These are phyloP conservation scores for Phaeosphaeria sp. DNA, from an alignment of 2,329 filamentous ascomycete species.

Conservation along the genomic window DNA sequence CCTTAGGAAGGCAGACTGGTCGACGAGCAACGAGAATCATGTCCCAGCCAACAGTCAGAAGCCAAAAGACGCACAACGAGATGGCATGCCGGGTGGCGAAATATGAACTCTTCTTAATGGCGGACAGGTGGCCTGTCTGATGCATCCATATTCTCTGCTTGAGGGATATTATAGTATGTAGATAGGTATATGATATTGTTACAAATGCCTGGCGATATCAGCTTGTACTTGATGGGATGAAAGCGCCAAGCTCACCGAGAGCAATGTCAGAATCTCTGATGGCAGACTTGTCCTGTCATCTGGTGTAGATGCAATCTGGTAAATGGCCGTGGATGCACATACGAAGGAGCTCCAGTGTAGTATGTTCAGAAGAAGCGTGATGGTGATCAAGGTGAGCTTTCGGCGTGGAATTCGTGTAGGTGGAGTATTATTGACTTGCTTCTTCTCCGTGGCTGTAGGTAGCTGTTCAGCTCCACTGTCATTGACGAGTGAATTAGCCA, in stretches of 20 bases:
- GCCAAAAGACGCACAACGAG: slow-evolving; percentile 44
- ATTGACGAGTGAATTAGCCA: slow-evolving; percentile 29
- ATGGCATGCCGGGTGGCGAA: slow-evolving; percentile 41
- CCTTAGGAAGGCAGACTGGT: slow-evolving; percentile 38
- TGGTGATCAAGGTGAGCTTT: slow-evolving; percentile 40
- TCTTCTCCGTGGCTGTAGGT: slow-evolving; percentile 18
- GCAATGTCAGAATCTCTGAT: slow-evolving; percentile 39
- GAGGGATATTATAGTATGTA: slow-evolving; percentile 44
- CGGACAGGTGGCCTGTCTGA: slow-evolving; percentile 26
- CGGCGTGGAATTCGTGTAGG: slow-evolving; percentile 32
- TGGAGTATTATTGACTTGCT: slow-evolving; percentile 13
- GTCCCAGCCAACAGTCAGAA: slow-evolving; percentile 49
- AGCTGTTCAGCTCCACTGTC: slow-evolving; percentile 27
- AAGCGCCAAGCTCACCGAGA: slow-evolving; percentile 32
- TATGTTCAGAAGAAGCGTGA: slow-evolving; percentile 42
- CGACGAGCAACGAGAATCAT: slow-evolving; percentile 48
- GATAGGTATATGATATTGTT: slow-evolving; percentile 41
- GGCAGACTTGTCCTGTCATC: slow-evolving; percentile 37
- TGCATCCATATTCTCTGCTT: slow-evolving; percentile 41
- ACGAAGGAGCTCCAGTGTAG: slow-evolving; percentile 43
- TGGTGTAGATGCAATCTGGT: slow-evolving; percentile 35
- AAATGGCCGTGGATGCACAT: slow-evolving; percentile 35
- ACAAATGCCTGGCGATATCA: slow-evolving; percentile 34
- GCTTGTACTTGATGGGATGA: slow-evolving; percentile 9
- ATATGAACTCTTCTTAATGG: slow-evolving; percentile 40